phyloP scores from a whole-genome alignment of 371 early-diverging fungal genomes.

The Mucor irregularis region DNA sequence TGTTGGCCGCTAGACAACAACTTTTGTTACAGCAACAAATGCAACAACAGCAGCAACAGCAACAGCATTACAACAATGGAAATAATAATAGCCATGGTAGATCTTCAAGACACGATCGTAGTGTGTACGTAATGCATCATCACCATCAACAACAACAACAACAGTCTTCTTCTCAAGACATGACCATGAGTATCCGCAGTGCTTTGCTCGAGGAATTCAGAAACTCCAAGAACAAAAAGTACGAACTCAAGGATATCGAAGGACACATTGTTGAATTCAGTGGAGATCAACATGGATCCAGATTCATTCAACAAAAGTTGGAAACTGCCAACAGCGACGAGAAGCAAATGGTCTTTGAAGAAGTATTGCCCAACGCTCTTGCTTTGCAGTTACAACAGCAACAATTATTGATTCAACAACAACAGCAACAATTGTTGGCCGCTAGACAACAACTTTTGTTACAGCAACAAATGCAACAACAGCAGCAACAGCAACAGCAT shows the following conservation, averaged over 20 bases:
- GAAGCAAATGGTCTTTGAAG: conserved; percentile 95
- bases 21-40: conserved; percentile 57
- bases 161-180: conserved; percentile 25
- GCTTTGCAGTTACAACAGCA: conserved; percentile 56
- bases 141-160: conserved; percentile 45
- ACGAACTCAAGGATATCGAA: conserved; percentile 91
- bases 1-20: conserved; percentile 52
- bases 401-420: conserved; percentile 48
- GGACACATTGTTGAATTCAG: conserved; percentile 96
- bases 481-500: conserved; percentile 19
- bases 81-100: not conserved
- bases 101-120: not conserved
- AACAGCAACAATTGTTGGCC: conserved; percentile 39
- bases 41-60: conserved; percentile 38
- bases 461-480: conserved; percentile 26
- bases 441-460: conserved; percentile 51
- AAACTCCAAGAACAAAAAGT: conserved; percentile 90
- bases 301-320: conserved; percentile 99
- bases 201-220: conserved; percentile 92
- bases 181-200: conserved; percentile 67
- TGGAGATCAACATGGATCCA: conserved; percentile 99
- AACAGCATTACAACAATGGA: conserved; percentile 18
- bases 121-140: conserved; percentile 18
- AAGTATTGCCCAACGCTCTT: conserved; percentile 90
- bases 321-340: conserved; percentile 94